Evolutionary conservation across 257 asterid genomes (phyloP).

Genomic region (Fraxinus quadrangulata): DNA sequence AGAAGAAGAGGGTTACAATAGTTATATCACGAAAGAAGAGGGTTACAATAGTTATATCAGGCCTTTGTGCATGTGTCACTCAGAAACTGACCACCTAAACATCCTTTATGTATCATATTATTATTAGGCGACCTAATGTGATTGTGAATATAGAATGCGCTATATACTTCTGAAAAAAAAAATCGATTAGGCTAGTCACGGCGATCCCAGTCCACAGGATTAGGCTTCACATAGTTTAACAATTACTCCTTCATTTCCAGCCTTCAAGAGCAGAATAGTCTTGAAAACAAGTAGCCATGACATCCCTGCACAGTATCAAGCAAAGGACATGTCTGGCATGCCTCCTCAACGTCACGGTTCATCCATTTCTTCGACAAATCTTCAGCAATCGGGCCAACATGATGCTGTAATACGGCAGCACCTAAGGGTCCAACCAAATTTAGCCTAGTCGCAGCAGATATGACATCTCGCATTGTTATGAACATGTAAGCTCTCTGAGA

Average conservation of each 20-base stretch:
- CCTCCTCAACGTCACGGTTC: constrained; percentile 74
- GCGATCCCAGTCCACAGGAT: not conserved
- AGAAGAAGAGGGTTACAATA: too few relatives aligned
- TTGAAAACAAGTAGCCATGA: constrained; percentile 90
- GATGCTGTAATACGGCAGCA: constrained; percentile 82
- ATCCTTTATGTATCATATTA: too few relatives aligned
- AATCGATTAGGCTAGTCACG: not conserved
- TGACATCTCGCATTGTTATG: constrained; percentile 78
- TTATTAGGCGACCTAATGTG: too few relatives aligned
- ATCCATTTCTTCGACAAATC: constrained; percentile 70
- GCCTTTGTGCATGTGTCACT: too few relatives aligned
- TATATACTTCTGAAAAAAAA: too few relatives aligned
- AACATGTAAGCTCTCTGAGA: constrained; percentile 79
- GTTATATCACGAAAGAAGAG: too few relatives aligned
- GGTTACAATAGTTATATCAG: too few relatives aligned
- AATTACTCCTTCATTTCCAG: not conserved
- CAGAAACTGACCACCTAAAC: too few relatives aligned
- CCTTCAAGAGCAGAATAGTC: constrained; percentile 82
- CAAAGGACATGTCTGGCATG: constrained; percentile 87
- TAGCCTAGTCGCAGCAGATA: constrained; percentile 93
- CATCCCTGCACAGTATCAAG: constrained; percentile 92
- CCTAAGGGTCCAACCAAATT: constrained; percentile 87
- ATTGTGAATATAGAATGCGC: not conserved
- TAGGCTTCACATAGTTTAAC: not conserved
- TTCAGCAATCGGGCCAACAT: constrained; percentile 61